Evolutionary conservation across 148 eudicot species (phyloP).

Genomic region (Rhododendron griersonianum): DNA sequence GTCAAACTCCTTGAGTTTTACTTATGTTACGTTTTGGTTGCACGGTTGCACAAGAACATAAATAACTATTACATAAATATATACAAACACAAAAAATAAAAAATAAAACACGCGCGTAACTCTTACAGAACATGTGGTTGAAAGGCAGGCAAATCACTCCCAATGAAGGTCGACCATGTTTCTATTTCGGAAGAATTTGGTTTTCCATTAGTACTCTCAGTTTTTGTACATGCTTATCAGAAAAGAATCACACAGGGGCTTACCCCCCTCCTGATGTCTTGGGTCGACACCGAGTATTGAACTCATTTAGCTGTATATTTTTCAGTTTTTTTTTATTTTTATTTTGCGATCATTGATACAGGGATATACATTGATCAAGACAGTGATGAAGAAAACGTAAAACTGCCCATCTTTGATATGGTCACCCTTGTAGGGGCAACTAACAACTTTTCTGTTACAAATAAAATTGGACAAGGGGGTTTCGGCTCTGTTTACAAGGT

Average conservation of each 20-base stretch:
- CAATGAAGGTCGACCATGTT: neutral
- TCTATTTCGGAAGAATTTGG: too few species aligned
- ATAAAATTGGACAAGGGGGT: constrained; percentile 13
- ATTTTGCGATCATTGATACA: neutral
- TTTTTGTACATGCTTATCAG: too few species aligned
- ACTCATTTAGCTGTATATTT: neutral
- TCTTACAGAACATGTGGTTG: neutral
- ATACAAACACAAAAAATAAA: neutral
- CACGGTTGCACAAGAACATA: neutral
- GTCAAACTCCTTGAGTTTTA: too few species aligned
- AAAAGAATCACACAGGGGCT: too few species aligned
- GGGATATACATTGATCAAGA: neutral
- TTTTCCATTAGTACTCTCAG: too few species aligned
- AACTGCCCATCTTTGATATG: neutral
- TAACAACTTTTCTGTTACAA: neutral
- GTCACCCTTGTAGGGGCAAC: neutral
- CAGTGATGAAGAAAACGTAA: neutral
- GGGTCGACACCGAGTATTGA: neutral
- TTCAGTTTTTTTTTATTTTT: neutral
- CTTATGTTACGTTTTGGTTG: neutral
- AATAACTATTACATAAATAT: neutral
- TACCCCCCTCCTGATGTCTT: too few species aligned
- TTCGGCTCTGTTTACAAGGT: neutral
- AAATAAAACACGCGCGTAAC: too few species aligned
- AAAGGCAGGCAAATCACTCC: neutral